Evolutionary conservation across 441 rosid genomes (phyloP).

Genomic region (Hura crepitans): DNA sequence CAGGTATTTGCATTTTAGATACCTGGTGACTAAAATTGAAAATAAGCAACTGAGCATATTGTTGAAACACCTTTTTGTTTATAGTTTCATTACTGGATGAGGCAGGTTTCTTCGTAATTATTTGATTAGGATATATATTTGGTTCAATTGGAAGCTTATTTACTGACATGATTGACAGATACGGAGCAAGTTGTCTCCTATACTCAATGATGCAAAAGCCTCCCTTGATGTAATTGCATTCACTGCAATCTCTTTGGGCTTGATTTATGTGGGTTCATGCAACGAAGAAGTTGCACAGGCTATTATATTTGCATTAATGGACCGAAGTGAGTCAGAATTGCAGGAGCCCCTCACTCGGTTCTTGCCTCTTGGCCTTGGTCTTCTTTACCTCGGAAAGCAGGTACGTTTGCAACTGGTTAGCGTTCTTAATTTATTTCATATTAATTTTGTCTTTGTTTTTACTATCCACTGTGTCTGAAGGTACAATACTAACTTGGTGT

Average conservation of each 20-base stretch:
- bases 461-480: neutral
- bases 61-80: conserved; percentile 5
- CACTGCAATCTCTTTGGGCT: conserved; percentile 82
- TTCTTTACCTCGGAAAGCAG: conserved; percentile 94
- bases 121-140: neutral
- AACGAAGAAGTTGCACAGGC: conserved; percentile 91
- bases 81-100: neutral
- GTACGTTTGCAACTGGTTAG: conserved; percentile 32
- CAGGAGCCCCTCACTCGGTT: conserved; percentile 76
- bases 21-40: neutral
- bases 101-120: neutral
- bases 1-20: conserved; percentile 37
- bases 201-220: conserved; percentile 64
- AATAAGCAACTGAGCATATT: neutral
- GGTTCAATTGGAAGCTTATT: neutral
- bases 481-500: neutral
- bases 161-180: conserved; percentile 42
- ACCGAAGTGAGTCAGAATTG: conserved; percentile 70
- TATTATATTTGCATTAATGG: conserved; percentile 75
- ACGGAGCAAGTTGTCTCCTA: conserved; percentile 48
- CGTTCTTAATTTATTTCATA: neutral
- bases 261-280: conserved; percentile 89
- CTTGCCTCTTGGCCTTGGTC: conserved; percentile 89
- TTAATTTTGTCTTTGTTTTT: too few species aligned
- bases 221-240: conserved; percentile 87